Evolutionary conservation across 495 filamentous ascomycete species (phyloP).

Genomic region (Penicillium dipodomyicola): DNA sequence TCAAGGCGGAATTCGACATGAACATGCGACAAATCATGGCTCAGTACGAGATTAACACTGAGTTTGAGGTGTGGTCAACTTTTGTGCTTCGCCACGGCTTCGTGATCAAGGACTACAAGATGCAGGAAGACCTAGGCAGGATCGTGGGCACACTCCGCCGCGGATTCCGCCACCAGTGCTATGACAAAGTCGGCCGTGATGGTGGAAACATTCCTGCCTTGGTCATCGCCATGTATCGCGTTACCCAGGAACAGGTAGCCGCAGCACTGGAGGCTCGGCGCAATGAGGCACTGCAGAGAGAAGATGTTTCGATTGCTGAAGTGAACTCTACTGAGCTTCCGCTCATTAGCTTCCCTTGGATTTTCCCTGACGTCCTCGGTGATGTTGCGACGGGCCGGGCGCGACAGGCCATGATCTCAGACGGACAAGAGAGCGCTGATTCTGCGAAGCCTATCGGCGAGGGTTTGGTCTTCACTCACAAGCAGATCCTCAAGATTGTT

Average conservation of each 20-base stretch:
- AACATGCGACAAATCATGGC: constrained; percentile 78
- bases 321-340: constrained; percentile 56
- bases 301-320: constrained; percentile 28
- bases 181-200: constrained; percentile 59
- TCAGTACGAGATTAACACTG: constrained; percentile 79
- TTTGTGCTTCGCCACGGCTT: constrained; percentile 74
- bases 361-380: constrained; percentile 73
- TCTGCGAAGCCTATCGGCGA: neutral
- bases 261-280: constrained; percentile 42
- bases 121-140: constrained; percentile 74
- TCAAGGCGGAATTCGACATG: constrained; percentile 78
- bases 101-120: constrained; percentile 71
- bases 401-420: neutral
- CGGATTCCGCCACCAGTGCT: constrained; percentile 62
- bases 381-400: constrained; percentile 55
- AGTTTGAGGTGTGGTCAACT: constrained; percentile 87
- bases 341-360: constrained; percentile 91
- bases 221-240: constrained; percentile 80
- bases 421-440: neutral
- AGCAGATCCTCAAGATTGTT: constrained; percentile 1
- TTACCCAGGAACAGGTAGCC: constrained; percentile 69
- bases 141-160: constrained; percentile 63
- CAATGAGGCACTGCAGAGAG: constrained; percentile 16
- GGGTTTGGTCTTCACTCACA: constrained; percentile 14
- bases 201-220: constrained; percentile 62